A percentile compares a stretch with the other conserved stretches of the same genome.
These are phyloP conservation scores for Stevia rebaudiana DNA, from an alignment of 140 eudicot species.

Conservation along the genomic window DNA sequence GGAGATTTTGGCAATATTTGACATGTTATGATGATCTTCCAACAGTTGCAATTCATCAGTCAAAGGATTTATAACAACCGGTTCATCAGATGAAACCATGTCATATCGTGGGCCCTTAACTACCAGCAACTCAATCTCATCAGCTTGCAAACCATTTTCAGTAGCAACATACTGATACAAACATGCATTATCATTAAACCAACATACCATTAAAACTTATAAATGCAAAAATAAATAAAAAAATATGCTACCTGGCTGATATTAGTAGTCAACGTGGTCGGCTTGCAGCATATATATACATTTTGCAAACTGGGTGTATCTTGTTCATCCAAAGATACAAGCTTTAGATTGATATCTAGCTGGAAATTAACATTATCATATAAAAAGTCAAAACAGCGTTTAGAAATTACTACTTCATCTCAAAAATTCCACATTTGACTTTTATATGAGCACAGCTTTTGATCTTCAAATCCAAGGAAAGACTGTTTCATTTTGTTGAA, in stretches of 20 bases:
- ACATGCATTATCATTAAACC: constrained; percentile 15
- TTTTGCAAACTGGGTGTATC: constrained; percentile 40
- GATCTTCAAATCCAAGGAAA: constrained; percentile 1
- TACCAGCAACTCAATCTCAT: constrained; percentile 53
- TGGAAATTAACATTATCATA: constrained; percentile 30
- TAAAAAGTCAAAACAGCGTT: not conserved
- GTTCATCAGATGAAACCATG: not conserved
- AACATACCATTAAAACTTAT: constrained; percentile 8
- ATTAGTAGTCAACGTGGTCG: constrained; percentile 37
- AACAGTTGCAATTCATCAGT: constrained; percentile 40
- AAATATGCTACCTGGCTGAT: constrained; percentile 50
- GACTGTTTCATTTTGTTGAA: not conserved
- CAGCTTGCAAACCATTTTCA: constrained; percentile 43
- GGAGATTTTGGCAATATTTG: constrained; percentile 38
- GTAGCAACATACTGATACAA: constrained; percentile 54
- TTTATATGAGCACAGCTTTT: constrained; percentile 2
- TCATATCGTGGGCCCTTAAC: constrained; percentile 27
- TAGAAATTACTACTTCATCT: constrained; percentile 13
- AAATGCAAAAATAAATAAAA: not conserved
- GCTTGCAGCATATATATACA: constrained; percentile 49
- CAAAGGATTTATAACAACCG: constrained; percentile 21
- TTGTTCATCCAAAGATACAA: constrained; percentile 54
- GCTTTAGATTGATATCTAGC: constrained; percentile 50
- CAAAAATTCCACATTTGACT: constrained; percentile 2
- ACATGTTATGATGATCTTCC: constrained; percentile 49